Percentiles rank a stretch among this genome's conserved stretches.
These are phyloP conservation scores for Trichoderma hamatum DNA, from an alignment of 2,329 filamentous ascomycete genomes.

Conservation along the genomic window DNA sequence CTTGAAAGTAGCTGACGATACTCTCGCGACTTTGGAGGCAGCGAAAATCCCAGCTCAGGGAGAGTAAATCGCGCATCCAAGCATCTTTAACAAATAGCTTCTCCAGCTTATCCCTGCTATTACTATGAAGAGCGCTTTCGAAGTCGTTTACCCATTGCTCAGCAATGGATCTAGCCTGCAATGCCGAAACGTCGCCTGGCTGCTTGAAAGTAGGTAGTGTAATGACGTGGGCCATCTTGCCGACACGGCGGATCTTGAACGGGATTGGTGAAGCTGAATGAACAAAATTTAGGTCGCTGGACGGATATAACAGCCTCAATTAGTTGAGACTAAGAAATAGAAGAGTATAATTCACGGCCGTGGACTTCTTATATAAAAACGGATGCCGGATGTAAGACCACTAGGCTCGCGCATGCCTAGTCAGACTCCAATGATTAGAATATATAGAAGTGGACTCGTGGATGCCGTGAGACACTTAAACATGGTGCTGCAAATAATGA, in stretches of 20 bases:
- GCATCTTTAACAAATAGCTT: conserved; percentile 43
- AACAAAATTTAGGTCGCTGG: not conserved
- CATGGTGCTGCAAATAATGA: not conserved
- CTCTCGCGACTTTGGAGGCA: conserved; percentile 41
- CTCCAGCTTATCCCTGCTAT: not conserved
- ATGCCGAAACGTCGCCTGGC: not conserved
- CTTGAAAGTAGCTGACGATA: not conserved
- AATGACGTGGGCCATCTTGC: conserved; percentile 6
- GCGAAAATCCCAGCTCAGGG: conserved; percentile 55
- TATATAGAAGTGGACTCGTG: not conserved
- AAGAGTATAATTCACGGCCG: not conserved
- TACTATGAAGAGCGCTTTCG: not conserved
- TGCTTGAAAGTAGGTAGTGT: conserved; percentile 9
- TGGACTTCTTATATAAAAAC: not conserved
- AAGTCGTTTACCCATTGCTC: conserved; percentile 6
- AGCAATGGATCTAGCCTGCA: not conserved
- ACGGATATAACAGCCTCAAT: not conserved
- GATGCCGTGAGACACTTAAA: not conserved
- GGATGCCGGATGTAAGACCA: not conserved
- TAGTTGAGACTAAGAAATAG: not conserved
- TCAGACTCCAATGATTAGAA: not conserved
- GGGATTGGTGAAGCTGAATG: not conserved
- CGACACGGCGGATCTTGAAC: not conserved
- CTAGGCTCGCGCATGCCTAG: not conserved
- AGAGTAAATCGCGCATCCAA: conserved; percentile 59